phyloP scores from a whole-genome alignment of 2,329 filamentous ascomycete species.

The Neonectria ditissima region DNA sequence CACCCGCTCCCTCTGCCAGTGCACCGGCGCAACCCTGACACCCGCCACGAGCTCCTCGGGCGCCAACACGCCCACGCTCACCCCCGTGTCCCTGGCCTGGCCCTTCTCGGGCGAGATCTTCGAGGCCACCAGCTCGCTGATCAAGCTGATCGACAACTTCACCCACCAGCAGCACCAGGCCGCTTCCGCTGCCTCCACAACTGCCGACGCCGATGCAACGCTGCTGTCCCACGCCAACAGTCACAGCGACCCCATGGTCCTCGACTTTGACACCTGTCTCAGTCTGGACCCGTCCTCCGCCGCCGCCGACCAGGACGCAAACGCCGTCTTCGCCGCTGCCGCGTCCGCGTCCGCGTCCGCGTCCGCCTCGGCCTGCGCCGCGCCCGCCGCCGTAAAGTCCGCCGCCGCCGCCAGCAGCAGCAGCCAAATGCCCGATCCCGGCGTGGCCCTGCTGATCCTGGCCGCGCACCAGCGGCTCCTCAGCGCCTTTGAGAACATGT shows the following conservation, averaged over 20 bases:
- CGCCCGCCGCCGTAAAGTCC: not conserved
- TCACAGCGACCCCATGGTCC: slow-evolving; percentile 3
- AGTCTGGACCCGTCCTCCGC: not conserved
- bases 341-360: not conserved
- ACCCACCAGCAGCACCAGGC: not conserved
- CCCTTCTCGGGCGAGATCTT: slow-evolving; percentile 3
- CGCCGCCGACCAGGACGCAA: not conserved
- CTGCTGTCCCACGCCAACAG: not conserved
- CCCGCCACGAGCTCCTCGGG: not conserved
- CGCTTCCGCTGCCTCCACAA: not conserved
- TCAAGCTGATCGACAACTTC: slow-evolving; percentile 1
- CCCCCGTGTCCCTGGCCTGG: not conserved
- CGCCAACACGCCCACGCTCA: not conserved
- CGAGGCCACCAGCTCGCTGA: slow-evolving; percentile 4
- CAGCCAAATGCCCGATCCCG: not conserved
- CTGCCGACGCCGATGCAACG: not conserved
- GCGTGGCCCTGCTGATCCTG: slow-evolving; percentile 1
- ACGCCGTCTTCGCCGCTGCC: not conserved
- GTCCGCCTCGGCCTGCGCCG: not conserved
- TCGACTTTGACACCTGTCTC: not conserved
- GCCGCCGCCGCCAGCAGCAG: too few relatives aligned
- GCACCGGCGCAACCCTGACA: not conserved
- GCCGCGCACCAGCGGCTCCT: slow-evolving; percentile 2
- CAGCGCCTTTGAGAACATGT: slow-evolving; percentile 6
- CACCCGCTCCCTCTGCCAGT: not conserved